Conservation (phyloP, 257 asterid species). For the Fraxinus excelsior region DNA sequence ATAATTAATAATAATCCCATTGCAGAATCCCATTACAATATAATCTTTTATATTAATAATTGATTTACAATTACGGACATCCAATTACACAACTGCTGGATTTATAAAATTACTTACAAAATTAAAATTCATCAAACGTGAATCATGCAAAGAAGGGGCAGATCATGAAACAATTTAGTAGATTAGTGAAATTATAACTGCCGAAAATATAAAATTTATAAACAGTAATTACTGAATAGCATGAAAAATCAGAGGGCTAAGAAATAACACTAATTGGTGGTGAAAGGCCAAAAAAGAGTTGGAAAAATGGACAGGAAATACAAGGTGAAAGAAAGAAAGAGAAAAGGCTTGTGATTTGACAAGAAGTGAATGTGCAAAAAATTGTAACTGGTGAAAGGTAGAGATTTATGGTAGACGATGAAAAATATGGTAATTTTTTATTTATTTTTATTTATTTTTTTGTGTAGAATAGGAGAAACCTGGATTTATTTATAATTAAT, state of each 20-base stretch:
- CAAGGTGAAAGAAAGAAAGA: not conserved
- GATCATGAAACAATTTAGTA: too few species aligned
- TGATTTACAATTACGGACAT: not conserved
- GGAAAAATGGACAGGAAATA: not conserved
- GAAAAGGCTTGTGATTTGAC: not conserved
- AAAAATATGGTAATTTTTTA: not conserved
- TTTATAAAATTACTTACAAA: too few species aligned
- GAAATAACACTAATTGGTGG: not conserved
- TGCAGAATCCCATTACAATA: not conserved
- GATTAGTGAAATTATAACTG: not conserved
- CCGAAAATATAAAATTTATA: too few species aligned
- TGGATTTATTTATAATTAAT: not conserved
- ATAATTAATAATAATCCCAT: too few species aligned
- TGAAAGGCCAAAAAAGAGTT: not conserved
- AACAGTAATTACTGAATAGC: not conserved
- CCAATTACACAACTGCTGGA: not conserved
- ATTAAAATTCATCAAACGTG: not conserved
- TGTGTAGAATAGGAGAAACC: not conserved
- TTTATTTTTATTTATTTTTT: too few species aligned
- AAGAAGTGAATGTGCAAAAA: not conserved
- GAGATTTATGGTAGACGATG: not conserved
- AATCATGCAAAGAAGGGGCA: not conserved
- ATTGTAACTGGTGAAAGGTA: not conserved
- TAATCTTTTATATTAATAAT: too few species aligned
- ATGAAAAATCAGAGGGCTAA: not conserved